These are phyloP conservation scores for Fusarium temperatum DNA, from an alignment of 2,329 filamentous ascomycete species.

Conservation along the genomic window DNA sequence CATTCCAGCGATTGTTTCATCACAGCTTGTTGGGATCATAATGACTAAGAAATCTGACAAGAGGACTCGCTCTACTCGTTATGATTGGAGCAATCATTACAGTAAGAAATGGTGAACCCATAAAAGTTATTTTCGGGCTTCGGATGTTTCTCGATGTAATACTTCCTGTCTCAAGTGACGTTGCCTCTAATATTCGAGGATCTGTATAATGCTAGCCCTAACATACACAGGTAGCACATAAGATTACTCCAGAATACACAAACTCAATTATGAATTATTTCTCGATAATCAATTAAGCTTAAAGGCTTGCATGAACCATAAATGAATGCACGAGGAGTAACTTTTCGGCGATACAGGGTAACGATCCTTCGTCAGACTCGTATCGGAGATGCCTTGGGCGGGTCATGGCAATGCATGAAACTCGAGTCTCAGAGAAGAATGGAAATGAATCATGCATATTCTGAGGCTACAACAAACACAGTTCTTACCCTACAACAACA, in stretches of 20 bases:
- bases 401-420: neutral
- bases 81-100: neutral
- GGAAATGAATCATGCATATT: slow-evolving; percentile 9
- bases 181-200: neutral
- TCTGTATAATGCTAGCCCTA: too few species aligned
- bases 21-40: neutral
- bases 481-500: neutral
- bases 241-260: too few species aligned
- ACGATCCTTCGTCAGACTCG: neutral
- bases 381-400: neutral
- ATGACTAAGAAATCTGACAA: neutral
- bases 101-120: neutral
- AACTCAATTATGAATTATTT: neutral
- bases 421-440: neutral
- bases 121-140: neutral
- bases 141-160: neutral
- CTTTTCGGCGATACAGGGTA: neutral
- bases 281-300: neutral
- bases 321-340: neutral
- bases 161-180: neutral
- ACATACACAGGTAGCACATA: neutral
- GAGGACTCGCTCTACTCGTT: fast-evolving
- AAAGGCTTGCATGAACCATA: neutral
- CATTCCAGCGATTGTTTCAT: slow-evolving; percentile 16
- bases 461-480: neutral